A percentile compares a stretch with the other conserved stretches of the same genome.
Conservation (phyloP, 805 yeast genomes). For the Lachancea dasiensis region DNA sequence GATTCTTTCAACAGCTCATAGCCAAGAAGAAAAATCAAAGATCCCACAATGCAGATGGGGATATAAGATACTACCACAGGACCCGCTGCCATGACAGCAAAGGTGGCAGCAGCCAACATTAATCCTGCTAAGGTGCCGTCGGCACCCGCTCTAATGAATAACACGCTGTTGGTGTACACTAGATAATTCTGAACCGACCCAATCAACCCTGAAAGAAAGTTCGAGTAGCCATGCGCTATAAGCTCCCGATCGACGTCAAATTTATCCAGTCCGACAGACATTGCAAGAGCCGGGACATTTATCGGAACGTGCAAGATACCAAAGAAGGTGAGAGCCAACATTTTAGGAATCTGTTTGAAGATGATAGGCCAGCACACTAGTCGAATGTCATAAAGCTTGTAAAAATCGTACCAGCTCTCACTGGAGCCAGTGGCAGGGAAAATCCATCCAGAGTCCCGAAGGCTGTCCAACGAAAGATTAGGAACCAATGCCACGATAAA, state of each 20-base stretch:
- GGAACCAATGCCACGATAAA: slow-evolving; percentile 60
- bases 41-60: slow-evolving; percentile 94
- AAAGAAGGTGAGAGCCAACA: slow-evolving; percentile 92
- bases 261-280: slow-evolving; percentile 73
- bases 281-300: slow-evolving; percentile 95
- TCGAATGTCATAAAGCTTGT: slow-evolving; percentile 60
- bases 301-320: slow-evolving; percentile 96
- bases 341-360: slow-evolving; percentile 71
- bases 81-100: slow-evolving; percentile 75
- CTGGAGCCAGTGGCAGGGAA: slow-evolving; percentile 49
- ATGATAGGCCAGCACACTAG: slow-evolving; percentile 73
- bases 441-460: slow-evolving; percentile 79
- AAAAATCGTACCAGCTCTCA: slow-evolving; percentile 90
- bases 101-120: slow-evolving; percentile 79
- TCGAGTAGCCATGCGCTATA: slow-evolving; percentile 91
- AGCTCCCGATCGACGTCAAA: slow-evolving; percentile 89
- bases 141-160: slow-evolving; percentile 93
- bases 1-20: slow-evolving; percentile 87
- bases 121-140: slow-evolving; percentile 84
- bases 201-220: slow-evolving; percentile 69
- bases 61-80: slow-evolving; percentile 90
- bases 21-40: slow-evolving; percentile 84
- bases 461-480: slow-evolving; percentile 49
- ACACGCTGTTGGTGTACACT: slow-evolving; percentile 88
- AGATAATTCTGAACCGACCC: slow-evolving; percentile 93